These are phyloP conservation scores for Geotrichum siamense DNA, from an alignment of 1,139 yeast species.

Conservation along the genomic window DNA sequence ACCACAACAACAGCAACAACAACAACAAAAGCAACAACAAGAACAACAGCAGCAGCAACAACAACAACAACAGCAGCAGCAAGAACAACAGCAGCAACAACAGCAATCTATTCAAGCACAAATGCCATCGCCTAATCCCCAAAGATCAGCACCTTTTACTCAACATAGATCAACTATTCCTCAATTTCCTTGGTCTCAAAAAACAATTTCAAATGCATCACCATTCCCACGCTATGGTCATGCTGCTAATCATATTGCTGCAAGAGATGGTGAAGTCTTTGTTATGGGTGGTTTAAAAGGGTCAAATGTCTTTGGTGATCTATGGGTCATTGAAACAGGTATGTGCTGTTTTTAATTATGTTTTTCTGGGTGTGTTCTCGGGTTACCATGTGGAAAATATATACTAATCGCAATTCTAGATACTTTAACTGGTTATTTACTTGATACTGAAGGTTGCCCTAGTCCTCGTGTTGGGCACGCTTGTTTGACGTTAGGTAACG, in stretches of 20 bases:
- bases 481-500: slow-evolving; percentile 86
- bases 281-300: slow-evolving; percentile 95
- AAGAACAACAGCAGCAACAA: too few relatives aligned
- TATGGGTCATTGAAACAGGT: slow-evolving; percentile 58
- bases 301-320: slow-evolving; percentile 87
- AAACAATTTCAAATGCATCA: slow-evolving; percentile 55
- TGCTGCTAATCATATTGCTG: slow-evolving; percentile 71
- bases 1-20: slow-evolving; percentile 8
- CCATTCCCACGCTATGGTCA: slow-evolving; percentile 96
- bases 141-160: slow-evolving; percentile 4
- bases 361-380: too few relatives aligned
- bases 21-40: too few relatives aligned
- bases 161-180: slow-evolving; percentile 5
- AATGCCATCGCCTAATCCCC: slow-evolving; percentile 22
- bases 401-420: too few relatives aligned
- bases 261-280: slow-evolving; percentile 67
- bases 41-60: too few relatives aligned
- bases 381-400: too few relatives aligned
- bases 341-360: too few relatives aligned
- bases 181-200: slow-evolving; percentile 69
- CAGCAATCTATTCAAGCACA: slow-evolving; percentile 19
- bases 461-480: slow-evolving; percentile 98
- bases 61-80: slow-evolving; percentile 16
- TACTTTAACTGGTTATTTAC: slow-evolving; percentile 48
- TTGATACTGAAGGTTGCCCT: slow-evolving; percentile 69